Base-by-base conservation (phyloP, 2,329 filamentous ascomycete species). In the Venturia aucupariae region DNA sequence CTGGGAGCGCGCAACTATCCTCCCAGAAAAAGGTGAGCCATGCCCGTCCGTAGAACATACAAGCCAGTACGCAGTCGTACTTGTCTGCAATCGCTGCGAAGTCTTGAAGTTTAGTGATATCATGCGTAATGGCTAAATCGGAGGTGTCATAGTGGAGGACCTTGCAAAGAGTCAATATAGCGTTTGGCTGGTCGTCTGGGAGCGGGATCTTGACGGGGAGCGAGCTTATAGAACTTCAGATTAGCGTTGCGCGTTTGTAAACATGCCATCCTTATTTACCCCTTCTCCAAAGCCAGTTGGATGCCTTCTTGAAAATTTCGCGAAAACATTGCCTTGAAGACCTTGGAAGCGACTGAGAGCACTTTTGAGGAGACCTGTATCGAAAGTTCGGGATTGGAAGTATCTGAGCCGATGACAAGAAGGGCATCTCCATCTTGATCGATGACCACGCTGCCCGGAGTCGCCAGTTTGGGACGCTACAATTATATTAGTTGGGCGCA, bases 241-340 rank as follows among this genome's bases (percentile, higher is more conserved):
- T 24, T 48, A 48, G 44, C n/a, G n/a, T 24, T 11, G n/a, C 11
- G 6, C 1, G 4, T 24, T 6, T 48, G 8, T 5, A 46, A 22
- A 46, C 3, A 4, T n/a, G 42, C 42, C 4, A 8, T n/a, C 42
- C 4, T 22, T 2, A 4, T 46, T 46, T 22, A 22, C 42, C 42
- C n/a, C 19, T n/a, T 48, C n/a, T 17, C 42, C 19, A 22, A 46
- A 48, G 44, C n/a, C 4, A 59, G 7, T 24, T 59, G 17, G 35
- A 8, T 32, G 35, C 54, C 27, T 22, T 59, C 54, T 13, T 59
- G 15, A n/a, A 35, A 59, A 8, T 32, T 19, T 59, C 35, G 27
- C 5, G 54, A 59, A 35, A 59, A 59, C 54, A 59, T 59, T 4
- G 54, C 54, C n/a, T 59, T 35, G n/a, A 59, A 59, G 24, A 59